Conservation (phyloP, 2,329 filamentous ascomycete species). For the Alternaria sp. region DNA sequence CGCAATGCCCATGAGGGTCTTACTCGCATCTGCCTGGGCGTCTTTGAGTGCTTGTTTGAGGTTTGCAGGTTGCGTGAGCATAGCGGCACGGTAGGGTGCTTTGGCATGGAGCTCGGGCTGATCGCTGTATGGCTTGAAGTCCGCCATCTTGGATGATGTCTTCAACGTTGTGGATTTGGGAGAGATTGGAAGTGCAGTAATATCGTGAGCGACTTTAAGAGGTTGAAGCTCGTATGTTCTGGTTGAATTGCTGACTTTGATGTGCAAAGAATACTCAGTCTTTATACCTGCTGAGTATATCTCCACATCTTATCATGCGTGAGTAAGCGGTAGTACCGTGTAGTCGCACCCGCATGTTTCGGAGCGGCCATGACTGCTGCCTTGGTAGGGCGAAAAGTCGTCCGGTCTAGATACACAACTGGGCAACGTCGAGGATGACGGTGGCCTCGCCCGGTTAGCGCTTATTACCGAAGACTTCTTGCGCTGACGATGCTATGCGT, state of each 20-base stretch:
- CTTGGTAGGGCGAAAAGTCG: not conserved
- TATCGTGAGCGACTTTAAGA: not conserved
- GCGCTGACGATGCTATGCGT: not conserved
- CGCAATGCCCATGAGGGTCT: constrained; percentile 34
- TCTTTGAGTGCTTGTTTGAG: constrained; percentile 29
- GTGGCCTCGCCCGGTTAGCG: not conserved
- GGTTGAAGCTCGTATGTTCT: not conserved
- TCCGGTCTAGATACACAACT: not conserved
- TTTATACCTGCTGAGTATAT: not conserved
- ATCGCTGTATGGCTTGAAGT: constrained; percentile 29
- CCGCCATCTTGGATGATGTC: constrained; percentile 16
- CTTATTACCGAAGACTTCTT: constrained; percentile 1
- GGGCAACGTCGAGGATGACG: not conserved
- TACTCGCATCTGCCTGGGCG: constrained; percentile 28
- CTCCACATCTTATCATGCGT: not conserved
- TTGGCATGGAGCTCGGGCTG: constrained; percentile 30
- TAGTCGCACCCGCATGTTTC: not conserved
- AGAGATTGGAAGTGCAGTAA: not conserved
- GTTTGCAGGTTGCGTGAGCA: constrained; percentile 33
- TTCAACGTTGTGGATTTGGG: not conserved
- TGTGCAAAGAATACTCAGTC: not conserved
- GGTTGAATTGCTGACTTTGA: not conserved
- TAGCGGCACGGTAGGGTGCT: constrained; percentile 29
- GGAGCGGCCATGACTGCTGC: not conserved
- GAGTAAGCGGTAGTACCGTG: not conserved